phyloP scores from a whole-genome alignment of 1,284 basidiomycete species.

The Termitomyces sp. region DNA sequence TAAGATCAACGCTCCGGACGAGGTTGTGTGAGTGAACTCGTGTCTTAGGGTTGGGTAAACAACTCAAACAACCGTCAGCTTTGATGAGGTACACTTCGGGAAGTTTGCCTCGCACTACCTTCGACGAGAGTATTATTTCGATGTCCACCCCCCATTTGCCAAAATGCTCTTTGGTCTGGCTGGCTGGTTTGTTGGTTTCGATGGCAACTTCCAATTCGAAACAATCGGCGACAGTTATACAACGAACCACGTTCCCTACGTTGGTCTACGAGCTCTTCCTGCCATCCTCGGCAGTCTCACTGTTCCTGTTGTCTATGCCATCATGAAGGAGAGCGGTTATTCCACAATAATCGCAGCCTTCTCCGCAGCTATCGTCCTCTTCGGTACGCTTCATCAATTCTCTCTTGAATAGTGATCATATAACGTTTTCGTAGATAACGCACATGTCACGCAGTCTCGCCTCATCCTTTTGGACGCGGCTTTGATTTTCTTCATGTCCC shows the following conservation, averaged over 20 bases:
- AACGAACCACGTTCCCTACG: slow-evolving; percentile 84
- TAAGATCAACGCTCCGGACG: slow-evolving; percentile 89
- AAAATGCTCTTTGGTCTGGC: slow-evolving; percentile 90
- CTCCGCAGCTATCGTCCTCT: slow-evolving; percentile 79
- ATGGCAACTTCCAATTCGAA: slow-evolving; percentile 91
- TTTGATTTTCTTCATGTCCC: slow-evolving; percentile 92
- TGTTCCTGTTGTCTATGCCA: slow-evolving; percentile 87
- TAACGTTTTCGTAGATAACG: slow-evolving; percentile 68
- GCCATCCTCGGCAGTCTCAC: slow-evolving; percentile 90
- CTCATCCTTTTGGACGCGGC: slow-evolving; percentile 95
- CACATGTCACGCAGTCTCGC: slow-evolving; percentile 91
- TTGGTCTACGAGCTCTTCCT: slow-evolving; percentile 89
- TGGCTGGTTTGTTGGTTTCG: slow-evolving; percentile 95
- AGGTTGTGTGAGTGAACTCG: slow-evolving; percentile 74
- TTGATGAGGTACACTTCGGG: slow-evolving; percentile 97
- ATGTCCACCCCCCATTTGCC: slow-evolving; percentile 96
- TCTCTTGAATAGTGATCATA: background rate
- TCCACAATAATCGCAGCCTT: slow-evolving; percentile 86
- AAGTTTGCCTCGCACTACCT: slow-evolving; percentile 94
- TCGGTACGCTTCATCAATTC: slow-evolving; percentile 59
- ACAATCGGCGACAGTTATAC: slow-evolving; percentile 94
- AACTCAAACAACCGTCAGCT: slow-evolving; percentile 44
- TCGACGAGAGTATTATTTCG: slow-evolving; percentile 93
- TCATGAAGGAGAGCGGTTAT: slow-evolving; percentile 98
- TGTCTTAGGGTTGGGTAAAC: background rate